phyloP scores from a whole-genome alignment of 176 grass and related monocot species.

The Bonia amplexicaulis region DNA sequence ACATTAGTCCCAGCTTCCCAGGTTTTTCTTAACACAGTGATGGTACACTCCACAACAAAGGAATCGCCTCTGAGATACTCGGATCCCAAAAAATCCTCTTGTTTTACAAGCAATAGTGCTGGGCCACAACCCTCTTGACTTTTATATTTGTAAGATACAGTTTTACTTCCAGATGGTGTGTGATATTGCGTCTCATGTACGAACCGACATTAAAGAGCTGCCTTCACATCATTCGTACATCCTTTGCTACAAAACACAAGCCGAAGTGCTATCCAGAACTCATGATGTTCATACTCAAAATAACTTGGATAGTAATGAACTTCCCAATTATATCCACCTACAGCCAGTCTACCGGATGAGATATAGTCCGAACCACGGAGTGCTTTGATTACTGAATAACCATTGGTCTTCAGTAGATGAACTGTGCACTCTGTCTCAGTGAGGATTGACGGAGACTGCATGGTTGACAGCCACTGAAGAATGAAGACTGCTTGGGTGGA shows the following conservation, averaged over 20 bases:
- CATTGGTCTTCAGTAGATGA: neutral
- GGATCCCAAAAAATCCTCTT: neutral
- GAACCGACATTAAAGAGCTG: neutral
- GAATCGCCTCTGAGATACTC: neutral
- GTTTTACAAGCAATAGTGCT: neutral
- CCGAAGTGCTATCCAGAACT: neutral
- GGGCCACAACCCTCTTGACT: neutral
- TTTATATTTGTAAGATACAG: neutral
- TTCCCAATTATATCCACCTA: conserved; percentile 16
- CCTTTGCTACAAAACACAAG: neutral
- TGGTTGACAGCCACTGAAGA: neutral
- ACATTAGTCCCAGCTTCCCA: neutral
- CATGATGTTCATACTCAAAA: neutral
- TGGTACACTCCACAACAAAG: neutral
- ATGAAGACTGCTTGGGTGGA: neutral
- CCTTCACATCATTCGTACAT: neutral
- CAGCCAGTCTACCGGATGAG: neutral
- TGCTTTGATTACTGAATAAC: neutral
- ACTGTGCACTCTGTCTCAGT: neutral
- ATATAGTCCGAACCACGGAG: neutral
- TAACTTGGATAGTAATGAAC: conserved; percentile 1
- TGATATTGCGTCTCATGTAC: neutral
- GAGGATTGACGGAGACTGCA: neutral
- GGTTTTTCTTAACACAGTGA: neutral
- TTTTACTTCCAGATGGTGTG: neutral